Conservation (phyloP, 148 eudicot species). For the Dysphania ambrosioides region DNA sequence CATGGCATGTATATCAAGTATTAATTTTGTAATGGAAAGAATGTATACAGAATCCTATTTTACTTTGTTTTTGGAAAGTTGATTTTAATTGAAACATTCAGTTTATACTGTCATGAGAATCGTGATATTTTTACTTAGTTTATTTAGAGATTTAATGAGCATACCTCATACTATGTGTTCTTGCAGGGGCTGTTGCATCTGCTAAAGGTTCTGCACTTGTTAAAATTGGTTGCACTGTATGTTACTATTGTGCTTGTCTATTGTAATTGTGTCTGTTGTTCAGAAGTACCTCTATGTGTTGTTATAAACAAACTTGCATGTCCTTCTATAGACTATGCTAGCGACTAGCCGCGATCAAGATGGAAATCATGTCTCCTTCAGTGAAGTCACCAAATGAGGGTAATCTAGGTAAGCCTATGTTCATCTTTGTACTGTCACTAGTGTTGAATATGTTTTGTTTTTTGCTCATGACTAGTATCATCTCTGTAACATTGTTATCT, state of each 20-base stretch:
- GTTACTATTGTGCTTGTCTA: slow-evolving; percentile 17
- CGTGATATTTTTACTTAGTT: too few relatives aligned
- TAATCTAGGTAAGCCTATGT: slow-evolving; percentile 52
- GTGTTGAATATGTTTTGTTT: neutral
- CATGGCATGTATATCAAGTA: too few relatives aligned
- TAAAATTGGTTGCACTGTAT: slow-evolving; percentile 85
- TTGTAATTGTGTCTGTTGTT: neutral
- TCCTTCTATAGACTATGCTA: slow-evolving; percentile 69
- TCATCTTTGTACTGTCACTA: neutral
- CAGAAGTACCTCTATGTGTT: too few relatives aligned
- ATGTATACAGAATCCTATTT: too few relatives aligned
- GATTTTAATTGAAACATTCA: too few relatives aligned
- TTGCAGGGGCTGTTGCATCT: slow-evolving; percentile 82
- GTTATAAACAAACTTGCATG: neutral
- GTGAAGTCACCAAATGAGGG: slow-evolving; percentile 78
- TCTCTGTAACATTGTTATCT: slow-evolving; percentile 2
- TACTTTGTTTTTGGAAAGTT: too few relatives aligned
- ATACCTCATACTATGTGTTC: neutral
- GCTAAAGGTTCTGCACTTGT: slow-evolving; percentile 91
- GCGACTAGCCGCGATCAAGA: slow-evolving; percentile 88
- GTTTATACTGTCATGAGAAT: neutral
- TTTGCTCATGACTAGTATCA: neutral
- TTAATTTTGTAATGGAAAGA: too few relatives aligned
- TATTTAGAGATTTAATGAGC: too few relatives aligned
- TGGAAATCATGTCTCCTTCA: slow-evolving; percentile 91